These are phyloP conservation scores for Cudoniella acicularis DNA, from an alignment of 495 filamentous ascomycete species.

Conservation along the genomic window DNA sequence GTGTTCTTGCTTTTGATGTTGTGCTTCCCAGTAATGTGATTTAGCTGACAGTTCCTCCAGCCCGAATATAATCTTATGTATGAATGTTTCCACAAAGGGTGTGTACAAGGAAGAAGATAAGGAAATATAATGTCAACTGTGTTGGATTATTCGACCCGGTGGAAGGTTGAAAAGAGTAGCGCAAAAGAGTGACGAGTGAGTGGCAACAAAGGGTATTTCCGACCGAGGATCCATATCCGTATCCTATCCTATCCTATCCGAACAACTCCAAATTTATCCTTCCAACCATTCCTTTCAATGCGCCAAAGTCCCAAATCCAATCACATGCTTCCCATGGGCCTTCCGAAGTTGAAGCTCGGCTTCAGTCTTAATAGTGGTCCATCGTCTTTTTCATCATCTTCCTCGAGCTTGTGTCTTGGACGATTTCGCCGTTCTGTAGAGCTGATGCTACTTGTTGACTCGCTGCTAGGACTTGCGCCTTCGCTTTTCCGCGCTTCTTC, in stretches of 20 bases:
- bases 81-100: no score
- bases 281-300: not conserved
- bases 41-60: no score
- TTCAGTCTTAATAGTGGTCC: slow-evolving; percentile 19
- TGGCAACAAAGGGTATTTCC: not conserved
- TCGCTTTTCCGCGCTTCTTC: slow-evolving; percentile 20
- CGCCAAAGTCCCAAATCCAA: not conserved
- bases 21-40: no score
- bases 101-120: no score
- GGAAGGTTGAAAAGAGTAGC: no score
- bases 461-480: slow-evolving; percentile 12
- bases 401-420: not conserved
- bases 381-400: slow-evolving; percentile 16
- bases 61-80: no score
- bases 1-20: no score
- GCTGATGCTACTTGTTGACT: slow-evolving; percentile 2
- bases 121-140: no score
- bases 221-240: not conserved
- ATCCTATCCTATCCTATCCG: not conserved
- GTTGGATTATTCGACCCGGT: no score
- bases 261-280: not conserved
- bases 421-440: not conserved
- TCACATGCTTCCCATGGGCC: slow-evolving; percentile 25
- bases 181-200: not conserved
- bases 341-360: slow-evolving; percentile 27